These are phyloP conservation scores for Plasmodium vivax DNA, from an alignment of 169 alveolate species.

Conservation along the genomic window DNA sequence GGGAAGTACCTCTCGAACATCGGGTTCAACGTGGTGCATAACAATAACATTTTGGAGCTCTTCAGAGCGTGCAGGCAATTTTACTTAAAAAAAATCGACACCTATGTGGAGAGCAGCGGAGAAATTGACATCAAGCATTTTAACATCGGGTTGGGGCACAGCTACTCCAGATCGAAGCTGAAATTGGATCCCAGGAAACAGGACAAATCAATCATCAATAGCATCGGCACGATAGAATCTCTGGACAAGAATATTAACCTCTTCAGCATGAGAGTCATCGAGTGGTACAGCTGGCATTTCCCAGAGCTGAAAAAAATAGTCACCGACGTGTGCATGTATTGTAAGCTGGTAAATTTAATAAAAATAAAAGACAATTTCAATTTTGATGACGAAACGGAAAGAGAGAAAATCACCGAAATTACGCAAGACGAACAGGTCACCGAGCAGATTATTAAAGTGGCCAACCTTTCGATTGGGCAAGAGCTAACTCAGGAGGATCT, in stretches of 20 bases:
- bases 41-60: constrained; percentile 86
- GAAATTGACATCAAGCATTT: constrained; percentile 89
- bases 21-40: constrained; percentile 85
- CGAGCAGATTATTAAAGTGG: constrained; percentile 90
- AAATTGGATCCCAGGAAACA: constrained; percentile 96
- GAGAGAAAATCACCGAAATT: constrained; percentile 85
- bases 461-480: constrained; percentile 96
- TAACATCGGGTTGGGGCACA: constrained; percentile 96
- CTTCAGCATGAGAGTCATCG: constrained; percentile 97
- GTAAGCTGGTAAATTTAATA: constrained; percentile 90
- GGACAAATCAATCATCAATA: constrained; percentile 97
- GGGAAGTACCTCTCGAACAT: constrained; percentile 85
- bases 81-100: constrained; percentile 78
- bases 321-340: constrained; percentile 94
- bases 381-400: constrained; percentile 64
- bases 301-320: constrained; percentile 98
- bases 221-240: constrained; percentile 96
- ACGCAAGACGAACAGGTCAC: constrained; percentile 92
- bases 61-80: constrained; percentile 92
- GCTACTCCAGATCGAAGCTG: constrained; percentile 94
- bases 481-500: constrained; percentile 94
- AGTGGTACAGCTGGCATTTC: constrained; percentile 99
- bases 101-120: constrained; percentile 73
- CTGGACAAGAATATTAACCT: constrained; percentile 96
- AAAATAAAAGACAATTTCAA: constrained; percentile 86